A percentile compares a stretch with the other conserved stretches of the same genome.
These are phyloP conservation scores for Polygonum aviculare DNA, from an alignment of 148 eudicot genomes.

Conservation along the genomic window DNA sequence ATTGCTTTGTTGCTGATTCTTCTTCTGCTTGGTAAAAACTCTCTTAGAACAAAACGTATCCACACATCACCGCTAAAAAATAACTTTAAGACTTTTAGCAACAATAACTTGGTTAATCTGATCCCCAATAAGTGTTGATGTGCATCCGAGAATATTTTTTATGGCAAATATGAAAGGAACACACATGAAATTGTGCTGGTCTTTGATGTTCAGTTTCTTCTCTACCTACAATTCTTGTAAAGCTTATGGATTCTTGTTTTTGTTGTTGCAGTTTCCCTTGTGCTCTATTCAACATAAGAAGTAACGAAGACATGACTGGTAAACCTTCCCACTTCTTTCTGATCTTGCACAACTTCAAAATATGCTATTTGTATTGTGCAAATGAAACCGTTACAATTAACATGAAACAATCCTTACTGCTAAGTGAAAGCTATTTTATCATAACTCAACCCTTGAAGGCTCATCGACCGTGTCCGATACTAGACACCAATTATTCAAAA, in stretches of 20 bases:
- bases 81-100: neutral
- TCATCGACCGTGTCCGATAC: neutral
- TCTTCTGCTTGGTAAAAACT: conserved; percentile 58
- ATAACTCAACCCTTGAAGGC: neutral
- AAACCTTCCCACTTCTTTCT: neutral
- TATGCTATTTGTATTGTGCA: neutral
- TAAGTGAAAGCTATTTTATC: neutral
- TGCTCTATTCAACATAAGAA: neutral
- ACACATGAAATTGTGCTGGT: neutral
- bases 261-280: neutral
- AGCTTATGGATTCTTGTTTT: neutral
- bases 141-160: neutral
- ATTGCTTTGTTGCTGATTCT: conserved; percentile 53
- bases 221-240: neutral
- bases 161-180: neutral
- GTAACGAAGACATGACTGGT: neutral
- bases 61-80: neutral
- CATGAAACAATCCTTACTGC: neutral
- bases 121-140: neutral
- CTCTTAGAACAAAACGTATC: neutral
- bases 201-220: neutral
- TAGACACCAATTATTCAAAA: neutral
- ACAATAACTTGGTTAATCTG: too few relatives aligned
- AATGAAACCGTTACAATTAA: neutral
- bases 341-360: neutral